Evolutionary conservation across 495 filamentous ascomycete genomes (phyloP).

Genomic region (Rostrohypoxylon terebratum): DNA sequence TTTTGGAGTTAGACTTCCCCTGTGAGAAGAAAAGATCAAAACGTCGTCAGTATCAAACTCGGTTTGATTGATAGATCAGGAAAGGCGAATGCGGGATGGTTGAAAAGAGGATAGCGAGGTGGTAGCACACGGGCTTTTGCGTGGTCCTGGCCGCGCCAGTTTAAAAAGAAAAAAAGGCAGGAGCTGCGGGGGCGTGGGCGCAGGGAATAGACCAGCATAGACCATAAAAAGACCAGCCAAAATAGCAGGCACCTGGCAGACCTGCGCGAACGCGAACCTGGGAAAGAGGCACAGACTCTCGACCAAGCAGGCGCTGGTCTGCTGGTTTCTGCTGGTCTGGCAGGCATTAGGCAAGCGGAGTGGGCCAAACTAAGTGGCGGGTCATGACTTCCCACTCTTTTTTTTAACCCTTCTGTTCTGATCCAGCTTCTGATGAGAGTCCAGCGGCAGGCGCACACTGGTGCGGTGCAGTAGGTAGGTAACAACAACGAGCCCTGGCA

Average conservation of each 20-base stretch:
- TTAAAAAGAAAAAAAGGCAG: conserved; percentile 55
- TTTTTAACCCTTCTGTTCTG: neutral
- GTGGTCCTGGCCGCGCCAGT: conserved; percentile 56
- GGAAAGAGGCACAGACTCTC: conserved; percentile 4
- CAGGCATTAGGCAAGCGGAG: conserved; percentile 33
- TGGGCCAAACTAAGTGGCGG: conserved; percentile 29
- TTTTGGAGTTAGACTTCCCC: conserved; percentile 58
- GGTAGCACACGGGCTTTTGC: conserved; percentile 64
- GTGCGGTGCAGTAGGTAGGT: neutral
- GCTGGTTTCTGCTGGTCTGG: neutral
- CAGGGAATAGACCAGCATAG: conserved; percentile 27
- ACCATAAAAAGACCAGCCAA: neutral
- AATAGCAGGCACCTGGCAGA: neutral
- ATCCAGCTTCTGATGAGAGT: conserved; percentile 14
- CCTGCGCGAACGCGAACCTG: neutral
- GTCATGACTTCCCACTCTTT: conserved; percentile 45
- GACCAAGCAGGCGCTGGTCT: neutral
- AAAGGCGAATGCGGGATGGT: conserved; percentile 69
- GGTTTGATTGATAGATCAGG: conserved; percentile 64
- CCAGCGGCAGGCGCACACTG: conserved; percentile 1
- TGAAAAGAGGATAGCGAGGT: conserved; percentile 71
- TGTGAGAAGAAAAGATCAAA: conserved; percentile 57
- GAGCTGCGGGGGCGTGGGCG: conserved; percentile 62
- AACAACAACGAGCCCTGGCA: conserved; percentile 3
- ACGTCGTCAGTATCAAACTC: conserved; percentile 55